phyloP scores from a whole-genome alignment of 2,329 filamentous ascomycete genomes.

The Diaporthe citriasiana region DNA sequence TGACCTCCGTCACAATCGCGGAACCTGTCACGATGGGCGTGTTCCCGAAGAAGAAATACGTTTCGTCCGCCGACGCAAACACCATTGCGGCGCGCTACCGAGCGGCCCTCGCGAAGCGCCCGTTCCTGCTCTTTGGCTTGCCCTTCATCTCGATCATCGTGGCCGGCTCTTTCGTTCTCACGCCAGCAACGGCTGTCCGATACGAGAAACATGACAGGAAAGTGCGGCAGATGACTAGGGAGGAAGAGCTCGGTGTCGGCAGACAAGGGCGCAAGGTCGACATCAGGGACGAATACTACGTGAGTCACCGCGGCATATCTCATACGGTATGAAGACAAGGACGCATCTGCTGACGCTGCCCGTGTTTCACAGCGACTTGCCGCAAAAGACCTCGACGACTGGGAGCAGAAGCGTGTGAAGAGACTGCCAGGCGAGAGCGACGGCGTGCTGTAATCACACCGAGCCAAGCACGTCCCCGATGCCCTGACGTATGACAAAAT shows the following conservation, averaged over 20 bases:
- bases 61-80: constrained; percentile 74
- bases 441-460: constrained; percentile 72
- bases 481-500: not conserved
- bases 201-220: constrained; percentile 95
- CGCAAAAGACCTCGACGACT: constrained; percentile 92
- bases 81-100: constrained; percentile 84
- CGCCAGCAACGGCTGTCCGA: constrained; percentile 90
- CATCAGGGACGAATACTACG: constrained; percentile 90
- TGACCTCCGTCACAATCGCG: not conserved
- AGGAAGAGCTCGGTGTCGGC: constrained; percentile 88
- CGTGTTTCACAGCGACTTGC: constrained; percentile 73
- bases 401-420: constrained; percentile 97
- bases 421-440: constrained; percentile 91
- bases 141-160: constrained; percentile 94
- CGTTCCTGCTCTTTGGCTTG: constrained; percentile 93
- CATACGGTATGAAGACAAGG: constrained; percentile 6
- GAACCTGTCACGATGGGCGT: constrained; percentile 63
- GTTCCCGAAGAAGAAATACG: constrained; percentile 81
- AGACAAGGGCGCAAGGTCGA: constrained; percentile 79
- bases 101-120: constrained; percentile 78
- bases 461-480: not conserved
- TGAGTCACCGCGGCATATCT: constrained; percentile 58
- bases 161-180: constrained; percentile 92
- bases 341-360: constrained; percentile 23
- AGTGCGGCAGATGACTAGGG: constrained; percentile 85